Conservation (phyloP, 208 protist genomes). For the Leishmania turanica region DNA sequence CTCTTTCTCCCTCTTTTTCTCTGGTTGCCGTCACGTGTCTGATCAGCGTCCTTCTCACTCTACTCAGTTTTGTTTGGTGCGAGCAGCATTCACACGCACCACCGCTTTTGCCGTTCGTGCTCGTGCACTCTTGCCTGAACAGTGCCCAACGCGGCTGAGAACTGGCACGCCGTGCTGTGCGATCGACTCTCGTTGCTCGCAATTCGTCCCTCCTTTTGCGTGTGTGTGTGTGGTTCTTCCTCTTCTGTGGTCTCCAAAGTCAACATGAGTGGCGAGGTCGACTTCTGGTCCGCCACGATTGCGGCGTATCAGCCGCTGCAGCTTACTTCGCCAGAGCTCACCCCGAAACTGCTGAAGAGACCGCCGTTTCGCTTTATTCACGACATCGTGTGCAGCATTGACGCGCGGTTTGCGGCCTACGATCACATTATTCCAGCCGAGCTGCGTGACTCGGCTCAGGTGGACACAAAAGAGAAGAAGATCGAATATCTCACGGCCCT, state of each 20-base stretch:
- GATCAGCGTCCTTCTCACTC: not conserved
- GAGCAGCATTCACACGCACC: not conserved
- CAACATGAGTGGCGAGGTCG: constrained; percentile 33
- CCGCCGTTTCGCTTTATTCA: constrained; percentile 93
- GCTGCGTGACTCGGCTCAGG: constrained; percentile 47
- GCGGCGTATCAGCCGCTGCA: constrained; percentile 76
- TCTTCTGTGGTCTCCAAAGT: not conserved
- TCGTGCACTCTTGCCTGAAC: not conserved
- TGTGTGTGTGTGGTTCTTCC: no score
- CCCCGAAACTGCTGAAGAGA: constrained; percentile 80
- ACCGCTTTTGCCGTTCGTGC: not conserved
- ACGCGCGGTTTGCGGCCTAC: constrained; percentile 73
- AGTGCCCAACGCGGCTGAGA: not conserved
- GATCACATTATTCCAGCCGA: constrained; percentile 65
- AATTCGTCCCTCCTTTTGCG: no score
- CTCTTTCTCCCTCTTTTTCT: not conserved
- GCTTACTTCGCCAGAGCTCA: constrained; percentile 71
- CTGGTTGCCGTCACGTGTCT: not conserved
- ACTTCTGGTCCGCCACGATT: constrained; percentile 85
- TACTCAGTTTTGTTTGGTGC: constrained; percentile 2
- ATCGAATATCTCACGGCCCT: constrained; percentile 78
- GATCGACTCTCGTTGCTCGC: not conserved
- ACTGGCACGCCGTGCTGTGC: not conserved
- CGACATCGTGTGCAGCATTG: constrained; percentile 83
- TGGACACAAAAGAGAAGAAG: constrained; percentile 91